Percentiles rank a stretch among this genome's conserved stretches.
Conservation (phyloP, 202 grass and related monocot species). For the Carex arenaria region DNA sequence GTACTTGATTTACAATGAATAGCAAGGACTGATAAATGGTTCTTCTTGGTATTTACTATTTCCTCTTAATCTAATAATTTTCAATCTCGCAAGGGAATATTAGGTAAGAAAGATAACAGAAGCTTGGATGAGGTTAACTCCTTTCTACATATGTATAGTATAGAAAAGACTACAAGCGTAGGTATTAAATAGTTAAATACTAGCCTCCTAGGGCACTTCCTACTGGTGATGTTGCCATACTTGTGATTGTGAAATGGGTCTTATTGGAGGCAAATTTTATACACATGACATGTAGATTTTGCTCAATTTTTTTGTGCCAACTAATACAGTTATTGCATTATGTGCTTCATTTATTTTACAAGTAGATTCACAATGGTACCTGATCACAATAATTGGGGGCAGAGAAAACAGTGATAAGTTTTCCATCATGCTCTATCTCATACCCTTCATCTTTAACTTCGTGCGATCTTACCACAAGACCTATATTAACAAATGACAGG, state of each 20-base stretch:
- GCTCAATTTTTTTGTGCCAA: background rate
- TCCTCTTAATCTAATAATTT: background rate
- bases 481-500: constrained; percentile 30
- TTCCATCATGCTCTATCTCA: constrained; percentile 82
- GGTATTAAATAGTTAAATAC: no score
- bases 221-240: background rate
- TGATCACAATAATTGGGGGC: constrained; percentile 93
- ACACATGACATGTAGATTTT: background rate
- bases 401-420: constrained; percentile 89
- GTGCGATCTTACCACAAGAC: constrained; percentile 85
- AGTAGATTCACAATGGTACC: constrained; percentile 29
- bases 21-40: background rate
- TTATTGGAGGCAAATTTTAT: background rate
- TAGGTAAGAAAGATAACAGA: background rate
- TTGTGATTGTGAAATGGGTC: background rate
- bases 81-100: background rate
- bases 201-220: background rate
- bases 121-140: background rate
- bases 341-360: background rate
- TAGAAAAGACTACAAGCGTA: background rate
- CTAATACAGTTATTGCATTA: background rate
- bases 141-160: background rate
- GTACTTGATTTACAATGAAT: background rate
- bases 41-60: background rate
- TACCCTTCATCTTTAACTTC: constrained; percentile 93